phyloP scores from a whole-genome alignment of 768 basidiomycete species.

The Pisolithus marmoratus region DNA sequence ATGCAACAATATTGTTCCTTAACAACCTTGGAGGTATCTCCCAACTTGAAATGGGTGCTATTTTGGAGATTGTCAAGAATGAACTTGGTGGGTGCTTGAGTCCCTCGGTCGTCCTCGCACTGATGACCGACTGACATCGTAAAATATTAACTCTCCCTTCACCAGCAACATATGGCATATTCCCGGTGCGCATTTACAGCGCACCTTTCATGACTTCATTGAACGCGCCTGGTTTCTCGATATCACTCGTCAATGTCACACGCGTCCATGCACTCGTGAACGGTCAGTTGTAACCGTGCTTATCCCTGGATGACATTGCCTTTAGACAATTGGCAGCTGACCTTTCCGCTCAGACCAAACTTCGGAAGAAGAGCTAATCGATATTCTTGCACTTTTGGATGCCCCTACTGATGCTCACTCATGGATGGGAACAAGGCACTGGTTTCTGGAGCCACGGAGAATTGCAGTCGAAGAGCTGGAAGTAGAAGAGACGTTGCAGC shows the following conservation, averaged over 20 bases:
- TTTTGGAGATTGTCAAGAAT: constrained; percentile 37
- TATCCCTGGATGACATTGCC: neutral
- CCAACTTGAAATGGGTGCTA: constrained; percentile 47
- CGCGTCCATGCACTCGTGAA: constrained; percentile 13
- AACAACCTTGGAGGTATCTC: constrained; percentile 54
- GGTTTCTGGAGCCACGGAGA: constrained; percentile 13
- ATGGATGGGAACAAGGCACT: constrained; percentile 34
- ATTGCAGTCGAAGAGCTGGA: constrained; percentile 3
- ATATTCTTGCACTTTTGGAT: constrained; percentile 34
- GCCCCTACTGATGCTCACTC: constrained; percentile 38
- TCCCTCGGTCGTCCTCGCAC: neutral
- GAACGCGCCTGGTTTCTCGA: constrained; percentile 55
- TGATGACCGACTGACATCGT: neutral
- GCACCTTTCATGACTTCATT: constrained; percentile 55
- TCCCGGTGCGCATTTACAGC: constrained; percentile 38
- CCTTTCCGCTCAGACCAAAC: neutral
- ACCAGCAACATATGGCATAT: constrained; percentile 26
- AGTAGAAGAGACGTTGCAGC: constrained; percentile 1
- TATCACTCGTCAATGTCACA: constrained; percentile 46
- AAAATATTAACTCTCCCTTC: neutral
- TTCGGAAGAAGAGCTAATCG: constrained; percentile 1
- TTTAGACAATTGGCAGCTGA: too few relatives aligned
- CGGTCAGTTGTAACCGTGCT: neutral
- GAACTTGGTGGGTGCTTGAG: constrained; percentile 29
- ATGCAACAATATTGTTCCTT: constrained; percentile 39